Conservation (phyloP, 2,329 filamentous ascomycete species). For the Stenocarpella maydis region DNA sequence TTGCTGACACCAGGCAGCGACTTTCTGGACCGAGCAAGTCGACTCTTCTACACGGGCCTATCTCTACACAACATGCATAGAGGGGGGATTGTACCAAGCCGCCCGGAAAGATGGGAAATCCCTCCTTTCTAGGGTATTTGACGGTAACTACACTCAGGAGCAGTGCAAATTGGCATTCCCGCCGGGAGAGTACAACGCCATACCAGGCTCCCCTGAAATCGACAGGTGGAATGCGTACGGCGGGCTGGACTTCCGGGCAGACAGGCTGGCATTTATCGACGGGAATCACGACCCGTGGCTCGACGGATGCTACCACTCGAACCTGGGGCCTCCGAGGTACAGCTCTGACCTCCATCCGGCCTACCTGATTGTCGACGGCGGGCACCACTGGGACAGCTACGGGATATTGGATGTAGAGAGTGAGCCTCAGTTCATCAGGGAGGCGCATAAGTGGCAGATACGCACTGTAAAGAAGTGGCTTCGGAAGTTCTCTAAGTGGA, state of each 20-base stretch:
- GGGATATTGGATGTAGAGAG: slow-evolving; percentile 49
- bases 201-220: slow-evolving; percentile 54
- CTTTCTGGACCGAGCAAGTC: slow-evolving; percentile 52
- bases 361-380: slow-evolving; percentile 57
- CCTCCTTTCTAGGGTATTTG: slow-evolving; percentile 56
- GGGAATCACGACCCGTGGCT: slow-evolving; percentile 62
- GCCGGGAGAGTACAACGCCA: slow-evolving; percentile 51
- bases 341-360: slow-evolving; percentile 55
- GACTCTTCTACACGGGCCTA: slow-evolving; percentile 55
- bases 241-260: slow-evolving; percentile 53
- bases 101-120: slow-evolving; percentile 53
- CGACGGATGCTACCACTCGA: slow-evolving; percentile 59
- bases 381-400: slow-evolving; percentile 61
- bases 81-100: slow-evolving; percentile 58
- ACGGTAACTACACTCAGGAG: slow-evolving; percentile 60
- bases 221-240: slow-evolving; percentile 55
- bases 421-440: slow-evolving; percentile 59
- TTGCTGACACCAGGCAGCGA: slow-evolving; percentile 41
- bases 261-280: slow-evolving; percentile 60
- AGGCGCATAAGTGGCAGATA: slow-evolving; percentile 60
- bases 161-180: slow-evolving; percentile 65
- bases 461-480: slow-evolving; percentile 58
- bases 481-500: slow-evolving; percentile 44
- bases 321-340: slow-evolving; percentile 47
- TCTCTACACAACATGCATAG: slow-evolving; percentile 58